A percentile compares a stretch with the other conserved stretches of the same genome.
These are phyloP conservation scores for Xylariaceae sp. DNA, from an alignment of 2,329 filamentous ascomycete species.

Conservation along the genomic window DNA sequence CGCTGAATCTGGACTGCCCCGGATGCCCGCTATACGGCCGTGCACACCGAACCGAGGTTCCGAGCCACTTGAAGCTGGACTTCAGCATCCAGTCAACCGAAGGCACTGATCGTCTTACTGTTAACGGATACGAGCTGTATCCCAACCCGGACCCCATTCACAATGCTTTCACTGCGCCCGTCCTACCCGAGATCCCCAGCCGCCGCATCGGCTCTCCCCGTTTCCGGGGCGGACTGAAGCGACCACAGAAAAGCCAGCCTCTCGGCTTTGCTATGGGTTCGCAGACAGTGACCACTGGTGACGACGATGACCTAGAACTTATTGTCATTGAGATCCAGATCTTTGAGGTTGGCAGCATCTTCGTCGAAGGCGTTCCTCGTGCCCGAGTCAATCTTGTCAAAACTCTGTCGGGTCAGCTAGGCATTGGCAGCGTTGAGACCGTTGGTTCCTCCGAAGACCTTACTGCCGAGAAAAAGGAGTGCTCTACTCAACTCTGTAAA, in stretches of 20 bases:
- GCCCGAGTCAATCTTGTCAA: constrained; percentile 59
- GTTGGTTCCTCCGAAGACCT: constrained; percentile 27
- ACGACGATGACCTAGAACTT: constrained; percentile 47
- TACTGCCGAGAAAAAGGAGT: constrained; percentile 30
- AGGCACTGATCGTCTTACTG: constrained; percentile 42
- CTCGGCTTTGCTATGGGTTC: constrained; percentile 48
- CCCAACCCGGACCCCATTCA: constrained; percentile 44
- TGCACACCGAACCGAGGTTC: constrained; percentile 26
- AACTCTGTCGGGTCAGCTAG: constrained; percentile 48
- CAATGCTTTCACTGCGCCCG: constrained; percentile 40
- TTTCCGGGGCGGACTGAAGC: constrained; percentile 28
- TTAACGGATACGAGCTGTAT: constrained; percentile 59
- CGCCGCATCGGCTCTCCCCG: constrained; percentile 28
- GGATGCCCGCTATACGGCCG: constrained; percentile 22
- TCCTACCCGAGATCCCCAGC: constrained; percentile 36
- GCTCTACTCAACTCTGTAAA: constrained; percentile 46
- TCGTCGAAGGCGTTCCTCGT: constrained; percentile 48
- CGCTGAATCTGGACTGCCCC: constrained; percentile 29
- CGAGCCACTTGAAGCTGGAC: constrained; percentile 47
- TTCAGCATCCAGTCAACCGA: constrained; percentile 46
- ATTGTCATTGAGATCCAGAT: constrained; percentile 53
- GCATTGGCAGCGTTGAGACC: constrained; percentile 46
- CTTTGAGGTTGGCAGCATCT: constrained; percentile 52
- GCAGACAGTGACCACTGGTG: constrained; percentile 41
- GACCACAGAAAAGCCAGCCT: constrained; percentile 13